These are phyloP conservation scores for Ceratocystis diversiconidia DNA, from an alignment of 2,329 filamentous ascomycete genomes.

Conservation along the genomic window DNA sequence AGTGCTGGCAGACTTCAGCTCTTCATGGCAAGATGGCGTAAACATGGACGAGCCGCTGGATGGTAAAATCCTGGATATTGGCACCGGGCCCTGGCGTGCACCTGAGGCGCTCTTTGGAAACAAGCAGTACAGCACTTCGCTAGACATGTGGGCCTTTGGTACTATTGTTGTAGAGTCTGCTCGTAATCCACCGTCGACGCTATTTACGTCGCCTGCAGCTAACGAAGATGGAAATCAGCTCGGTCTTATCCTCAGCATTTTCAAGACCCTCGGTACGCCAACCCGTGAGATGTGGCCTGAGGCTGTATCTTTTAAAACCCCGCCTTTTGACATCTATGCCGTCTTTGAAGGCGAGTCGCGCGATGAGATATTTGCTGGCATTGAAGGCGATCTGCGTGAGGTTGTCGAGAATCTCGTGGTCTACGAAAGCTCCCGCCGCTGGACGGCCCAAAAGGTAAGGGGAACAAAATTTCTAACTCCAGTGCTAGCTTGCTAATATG, in stretches of 20 bases:
- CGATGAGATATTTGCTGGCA: conserved; percentile 52
- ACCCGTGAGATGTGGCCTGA: conserved; percentile 72
- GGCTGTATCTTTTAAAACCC: conserved; percentile 48
- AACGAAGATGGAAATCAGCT: conserved; percentile 81
- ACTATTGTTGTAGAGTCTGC: conserved; percentile 68
- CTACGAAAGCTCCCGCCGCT: conserved; percentile 52
- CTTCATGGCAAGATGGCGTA: conserved; percentile 46
- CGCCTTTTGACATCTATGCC: conserved; percentile 84
- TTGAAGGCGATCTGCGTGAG: conserved; percentile 44
- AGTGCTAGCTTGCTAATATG: not conserved
- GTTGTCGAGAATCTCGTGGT: conserved; percentile 54
- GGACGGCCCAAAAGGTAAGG: conserved; percentile 42
- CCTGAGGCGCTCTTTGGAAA: conserved; percentile 85
- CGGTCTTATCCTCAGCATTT: conserved; percentile 80
- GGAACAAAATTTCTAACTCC: not conserved
- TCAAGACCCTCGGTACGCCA: conserved; percentile 80
- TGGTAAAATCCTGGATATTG: conserved; percentile 78
- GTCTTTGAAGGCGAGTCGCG: conserved; percentile 55
- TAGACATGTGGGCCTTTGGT: conserved; percentile 86
- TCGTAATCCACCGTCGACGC: conserved; percentile 37
- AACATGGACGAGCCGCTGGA: conserved; percentile 51
- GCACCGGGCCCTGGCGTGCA: conserved; percentile 78
- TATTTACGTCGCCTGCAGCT: conserved; percentile 65
- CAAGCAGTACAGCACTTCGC: conserved; percentile 50
- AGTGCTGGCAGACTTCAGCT: conserved; percentile 81